Conservation (phyloP, 2,329 filamentous ascomycete genomes). For the Cordyceps fumosorosea region DNA sequence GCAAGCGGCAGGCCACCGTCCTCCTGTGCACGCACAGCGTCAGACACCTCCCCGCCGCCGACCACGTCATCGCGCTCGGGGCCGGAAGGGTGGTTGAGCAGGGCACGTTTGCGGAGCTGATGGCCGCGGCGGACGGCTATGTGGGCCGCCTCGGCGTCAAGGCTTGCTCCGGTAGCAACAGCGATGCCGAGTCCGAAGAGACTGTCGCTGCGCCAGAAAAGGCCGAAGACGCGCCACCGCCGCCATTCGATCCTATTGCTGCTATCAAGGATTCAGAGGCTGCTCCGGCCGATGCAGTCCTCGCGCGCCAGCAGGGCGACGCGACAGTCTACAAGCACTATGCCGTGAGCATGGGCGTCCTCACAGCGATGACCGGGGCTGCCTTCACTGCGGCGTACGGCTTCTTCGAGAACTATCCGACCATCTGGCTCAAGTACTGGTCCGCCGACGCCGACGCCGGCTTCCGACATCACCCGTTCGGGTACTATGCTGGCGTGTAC, state of each 20-base stretch:
- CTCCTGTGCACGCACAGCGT: conserved; percentile 33
- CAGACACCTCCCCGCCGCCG: conserved; percentile 27
- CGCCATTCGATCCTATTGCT: background rate
- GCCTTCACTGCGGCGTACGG: conserved; percentile 22
- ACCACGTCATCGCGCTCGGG: conserved; percentile 42
- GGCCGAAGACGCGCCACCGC: background rate
- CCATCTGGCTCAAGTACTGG: conserved; percentile 37
- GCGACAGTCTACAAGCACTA: conserved; percentile 26
- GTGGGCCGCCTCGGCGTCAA: conserved; percentile 31
- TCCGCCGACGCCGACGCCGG: conserved; percentile 23
- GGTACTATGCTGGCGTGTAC: conserved; percentile 28
- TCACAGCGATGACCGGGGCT: conserved; percentile 16
- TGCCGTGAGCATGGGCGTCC: conserved; percentile 21
- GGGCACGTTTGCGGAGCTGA: conserved; percentile 22
- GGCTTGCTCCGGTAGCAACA: background rate
- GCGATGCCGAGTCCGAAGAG: background rate
- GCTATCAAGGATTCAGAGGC: background rate
- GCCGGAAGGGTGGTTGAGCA: conserved; percentile 34
- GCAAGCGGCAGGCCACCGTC: conserved; percentile 30
- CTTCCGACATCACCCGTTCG: conserved; percentile 11
- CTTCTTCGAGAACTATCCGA: conserved; percentile 22
- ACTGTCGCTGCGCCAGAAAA: background rate
- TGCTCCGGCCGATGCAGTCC: background rate
- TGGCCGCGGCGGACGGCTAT: conserved; percentile 28
- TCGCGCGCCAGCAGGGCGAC: background rate